A percentile compares a stretch with the other conserved stretches of the same genome.
phyloP scores from a whole-genome alignment of 805 yeast genomes.

The Blastobotrys terrestris region DNA sequence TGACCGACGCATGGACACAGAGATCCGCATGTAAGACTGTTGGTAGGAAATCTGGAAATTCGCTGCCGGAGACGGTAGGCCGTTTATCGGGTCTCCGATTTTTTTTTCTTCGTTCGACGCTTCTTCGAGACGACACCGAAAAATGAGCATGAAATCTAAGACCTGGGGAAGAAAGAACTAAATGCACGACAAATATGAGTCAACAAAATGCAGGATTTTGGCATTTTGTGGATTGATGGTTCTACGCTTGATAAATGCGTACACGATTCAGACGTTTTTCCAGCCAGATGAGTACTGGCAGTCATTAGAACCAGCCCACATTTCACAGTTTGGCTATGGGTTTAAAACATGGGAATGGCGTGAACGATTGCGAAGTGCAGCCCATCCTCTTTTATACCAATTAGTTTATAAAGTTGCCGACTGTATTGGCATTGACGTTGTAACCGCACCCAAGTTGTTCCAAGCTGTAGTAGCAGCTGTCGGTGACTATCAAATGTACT shows the following conservation, averaged over 20 bases:
- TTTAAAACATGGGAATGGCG: slow-evolving; percentile 94
- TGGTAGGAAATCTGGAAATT: no score
- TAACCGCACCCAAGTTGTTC: slow-evolving; percentile 53
- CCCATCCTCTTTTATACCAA: slow-evolving; percentile 72
- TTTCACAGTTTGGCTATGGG: slow-evolving; percentile 69
- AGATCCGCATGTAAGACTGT: no score
- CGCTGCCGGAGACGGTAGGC: no score
- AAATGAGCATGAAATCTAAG: no score
- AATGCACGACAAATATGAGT: not conserved
- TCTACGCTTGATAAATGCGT: slow-evolving; percentile 56
- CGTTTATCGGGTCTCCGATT: no score
- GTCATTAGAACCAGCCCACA: slow-evolving; percentile 86
- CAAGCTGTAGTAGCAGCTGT: slow-evolving; percentile 65
- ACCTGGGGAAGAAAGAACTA: no score
- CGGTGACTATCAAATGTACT: slow-evolving; percentile 59
- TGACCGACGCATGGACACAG: no score
- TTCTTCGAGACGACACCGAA: no score
- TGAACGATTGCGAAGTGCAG: slow-evolving; percentile 62
- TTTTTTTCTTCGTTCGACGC: no score
- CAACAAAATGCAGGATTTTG: not conserved
- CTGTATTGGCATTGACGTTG: slow-evolving; percentile 31
- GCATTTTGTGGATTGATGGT: slow-evolving; percentile 21
- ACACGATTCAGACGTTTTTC: slow-evolving; percentile 66
- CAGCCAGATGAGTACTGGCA: slow-evolving; percentile 98
- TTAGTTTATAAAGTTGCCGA: slow-evolving; percentile 34